phyloP scores from a whole-genome alignment of 371 early-diverging fungal genomes.

The Lichtheimia ramosa region DNA sequence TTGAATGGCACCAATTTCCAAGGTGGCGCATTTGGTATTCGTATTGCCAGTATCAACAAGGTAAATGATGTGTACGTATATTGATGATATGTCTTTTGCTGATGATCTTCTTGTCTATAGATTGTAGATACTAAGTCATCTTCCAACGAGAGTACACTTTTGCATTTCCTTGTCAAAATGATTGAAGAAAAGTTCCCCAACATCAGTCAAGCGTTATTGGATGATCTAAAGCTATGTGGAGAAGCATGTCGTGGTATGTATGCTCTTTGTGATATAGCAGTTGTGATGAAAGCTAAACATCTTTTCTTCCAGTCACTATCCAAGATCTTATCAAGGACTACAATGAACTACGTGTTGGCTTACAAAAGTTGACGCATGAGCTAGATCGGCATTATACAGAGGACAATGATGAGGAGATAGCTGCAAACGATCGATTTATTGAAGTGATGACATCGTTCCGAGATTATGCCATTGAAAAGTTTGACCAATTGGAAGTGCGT shows the following conservation, averaged over 20 bases:
- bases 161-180: slow-evolving; percentile 78
- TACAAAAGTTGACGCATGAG: slow-evolving; percentile 51
- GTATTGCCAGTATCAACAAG: slow-evolving; percentile 85
- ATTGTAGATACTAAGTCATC: slow-evolving; percentile 83
- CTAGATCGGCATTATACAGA: slow-evolving; percentile 40
- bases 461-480: slow-evolving; percentile 44
- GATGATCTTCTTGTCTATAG: slow-evolving; percentile 16
- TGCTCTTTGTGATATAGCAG: no score
- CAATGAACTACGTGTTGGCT: slow-evolving; percentile 61
- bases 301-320: slow-evolving; percentile 41
- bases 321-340: slow-evolving; percentile 60
- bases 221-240: slow-evolving; percentile 71
- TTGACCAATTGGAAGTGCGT: slow-evolving; percentile 50
- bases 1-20: slow-evolving; percentile 89
- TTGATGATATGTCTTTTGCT: background rate
- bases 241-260: slow-evolving; percentile 78
- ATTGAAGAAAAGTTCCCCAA: slow-evolving; percentile 69
- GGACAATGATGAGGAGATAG: slow-evolving; percentile 16
- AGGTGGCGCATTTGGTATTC: slow-evolving; percentile 92
- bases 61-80: slow-evolving; percentile 27
- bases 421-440: slow-evolving; percentile 40
- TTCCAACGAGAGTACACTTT: slow-evolving; percentile 66
- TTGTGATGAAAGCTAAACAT: no score
- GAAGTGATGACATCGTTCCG: slow-evolving; percentile 52
- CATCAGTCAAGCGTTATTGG: slow-evolving; percentile 52